Evolutionary conservation across 768 basidiomycete species (phyloP), one percentile per base, ranked within the genome.

Genomic region (Lentinula sp.): DNA sequence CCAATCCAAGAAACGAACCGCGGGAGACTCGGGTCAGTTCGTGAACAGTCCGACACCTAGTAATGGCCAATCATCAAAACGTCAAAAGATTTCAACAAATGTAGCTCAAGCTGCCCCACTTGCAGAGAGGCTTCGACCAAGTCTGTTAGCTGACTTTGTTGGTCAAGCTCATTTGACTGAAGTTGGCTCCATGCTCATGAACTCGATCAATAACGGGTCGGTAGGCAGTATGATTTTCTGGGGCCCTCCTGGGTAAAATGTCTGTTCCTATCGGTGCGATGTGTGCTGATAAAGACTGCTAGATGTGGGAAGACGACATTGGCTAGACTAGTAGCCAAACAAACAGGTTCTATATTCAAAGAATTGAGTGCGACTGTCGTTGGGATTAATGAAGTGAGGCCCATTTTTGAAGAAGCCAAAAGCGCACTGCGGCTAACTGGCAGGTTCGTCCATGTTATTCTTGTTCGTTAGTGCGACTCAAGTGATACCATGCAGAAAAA

Each of bases 241-340:
- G 88, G 88, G 88, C 1, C 88, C 88, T 15, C 88, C 88, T 1
- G 89, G 88, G 85, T 83, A 65, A 62, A 72, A 61, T 49, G 4
- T 15, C 46, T 40, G 34, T 39, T 7, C n/a, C 50, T 51, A 13
- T 16, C 23, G 9, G 54, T 16, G 16, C 28, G n/a, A 11, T 60
- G 40, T 52, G 45, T 10, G 51, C 13, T 53, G 49, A 51, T 48
- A 45, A 23, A 55, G 8, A 40, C 34, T 46, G 34, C 21, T 15
- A 87, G 85, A 34, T 87, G 84, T 64, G 87, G 88, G 18, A 90
- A 89, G 71, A 91, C 88, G 1, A 92, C 90, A 0, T 72, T 93
- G 34, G 89, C 90, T 0, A 76, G 90, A 63, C 69, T 95, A 28
- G 74, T 93, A 8, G 88, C 90, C 0, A 77, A 75, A 48, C 77